phyloP scores from a whole-genome alignment of 1,284 basidiomycete species.

The Mrakiaceae sp. region DNA sequence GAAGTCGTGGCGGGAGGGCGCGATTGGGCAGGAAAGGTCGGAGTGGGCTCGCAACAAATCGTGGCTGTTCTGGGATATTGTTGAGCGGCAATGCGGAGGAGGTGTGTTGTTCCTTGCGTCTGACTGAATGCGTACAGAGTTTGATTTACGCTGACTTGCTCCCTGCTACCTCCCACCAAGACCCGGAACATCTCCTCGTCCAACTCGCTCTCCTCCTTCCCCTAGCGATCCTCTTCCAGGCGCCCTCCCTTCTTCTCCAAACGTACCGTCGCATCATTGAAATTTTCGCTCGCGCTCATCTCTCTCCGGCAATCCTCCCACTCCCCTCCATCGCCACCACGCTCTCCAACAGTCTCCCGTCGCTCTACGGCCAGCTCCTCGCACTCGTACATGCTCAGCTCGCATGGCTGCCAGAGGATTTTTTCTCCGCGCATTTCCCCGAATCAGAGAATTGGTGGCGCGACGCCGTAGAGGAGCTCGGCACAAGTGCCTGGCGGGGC shows the following conservation, averaged over 20 bases:
- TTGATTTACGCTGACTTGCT: not conserved
- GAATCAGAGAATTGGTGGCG: constrained; percentile 1
- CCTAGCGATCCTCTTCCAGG: not conserved
- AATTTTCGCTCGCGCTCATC: constrained; percentile 1
- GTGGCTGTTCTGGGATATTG: constrained; percentile 12
- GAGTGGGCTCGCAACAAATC: constrained; percentile 7
- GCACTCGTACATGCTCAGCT: constrained; percentile 1
- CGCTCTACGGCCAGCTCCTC: not conserved
- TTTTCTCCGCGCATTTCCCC: not conserved
- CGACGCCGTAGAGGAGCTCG: not conserved
- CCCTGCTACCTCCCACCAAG: not conserved
- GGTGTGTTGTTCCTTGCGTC: not conserved
- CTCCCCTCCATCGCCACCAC: not conserved
- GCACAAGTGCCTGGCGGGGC: not conserved
- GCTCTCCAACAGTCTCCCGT: not conserved
- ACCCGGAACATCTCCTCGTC: not conserved
- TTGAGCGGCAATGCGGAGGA: constrained; percentile 1
- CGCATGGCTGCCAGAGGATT: not conserved
- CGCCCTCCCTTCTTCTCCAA: constrained; percentile 1
- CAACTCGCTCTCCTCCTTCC: constrained; percentile 11
- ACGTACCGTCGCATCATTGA: constrained; percentile 2
- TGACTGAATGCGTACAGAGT: not conserved
- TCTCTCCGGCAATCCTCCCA: not conserved
- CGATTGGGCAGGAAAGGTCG: constrained; percentile 6
- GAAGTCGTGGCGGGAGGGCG: constrained; percentile 2